Conservation (phyloP, 1,284 basidiomycete species). For the Apiotrichum montevideense region DNA sequence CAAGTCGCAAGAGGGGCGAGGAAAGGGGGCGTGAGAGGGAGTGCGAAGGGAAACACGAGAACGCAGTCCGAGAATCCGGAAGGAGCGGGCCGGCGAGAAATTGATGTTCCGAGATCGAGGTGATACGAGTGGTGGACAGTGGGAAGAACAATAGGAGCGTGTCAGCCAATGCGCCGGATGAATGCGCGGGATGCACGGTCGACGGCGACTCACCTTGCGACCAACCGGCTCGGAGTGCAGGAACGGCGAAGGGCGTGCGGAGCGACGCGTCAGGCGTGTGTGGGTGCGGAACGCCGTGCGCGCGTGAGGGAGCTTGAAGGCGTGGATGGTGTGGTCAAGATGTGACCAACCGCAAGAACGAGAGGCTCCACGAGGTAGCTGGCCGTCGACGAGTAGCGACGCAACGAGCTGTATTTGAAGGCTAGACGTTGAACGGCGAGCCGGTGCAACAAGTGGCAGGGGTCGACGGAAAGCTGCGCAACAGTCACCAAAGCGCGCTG, state of each 20-base stretch:
- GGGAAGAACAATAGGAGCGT: neutral
- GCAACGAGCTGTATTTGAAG: too few species aligned
- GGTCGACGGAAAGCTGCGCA: neutral
- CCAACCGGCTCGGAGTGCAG: neutral
- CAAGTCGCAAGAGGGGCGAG: too few species aligned
- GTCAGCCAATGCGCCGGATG: neutral
- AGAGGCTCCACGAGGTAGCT: neutral
- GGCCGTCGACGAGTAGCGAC: too few species aligned
- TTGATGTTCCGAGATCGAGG: neutral
- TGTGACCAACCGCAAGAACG: neutral
- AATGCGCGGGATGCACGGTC: constrained; percentile 1
- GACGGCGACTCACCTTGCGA: neutral
- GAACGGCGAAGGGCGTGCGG: neutral
- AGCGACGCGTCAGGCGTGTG: neutral
- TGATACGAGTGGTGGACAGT: neutral
- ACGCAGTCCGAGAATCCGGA: too few species aligned
- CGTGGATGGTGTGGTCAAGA: neutral
- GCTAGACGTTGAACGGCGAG: too few species aligned
- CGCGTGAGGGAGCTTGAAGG: neutral
- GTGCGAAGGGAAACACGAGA: too few species aligned
- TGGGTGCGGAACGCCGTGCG: neutral
- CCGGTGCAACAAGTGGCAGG: neutral
- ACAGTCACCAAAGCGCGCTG: neutral
- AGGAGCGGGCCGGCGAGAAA: too few species aligned
- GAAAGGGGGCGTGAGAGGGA: neutral